Conservation (phyloP, 805 yeast species). For the Metschnikowia reukaufii region DNA sequence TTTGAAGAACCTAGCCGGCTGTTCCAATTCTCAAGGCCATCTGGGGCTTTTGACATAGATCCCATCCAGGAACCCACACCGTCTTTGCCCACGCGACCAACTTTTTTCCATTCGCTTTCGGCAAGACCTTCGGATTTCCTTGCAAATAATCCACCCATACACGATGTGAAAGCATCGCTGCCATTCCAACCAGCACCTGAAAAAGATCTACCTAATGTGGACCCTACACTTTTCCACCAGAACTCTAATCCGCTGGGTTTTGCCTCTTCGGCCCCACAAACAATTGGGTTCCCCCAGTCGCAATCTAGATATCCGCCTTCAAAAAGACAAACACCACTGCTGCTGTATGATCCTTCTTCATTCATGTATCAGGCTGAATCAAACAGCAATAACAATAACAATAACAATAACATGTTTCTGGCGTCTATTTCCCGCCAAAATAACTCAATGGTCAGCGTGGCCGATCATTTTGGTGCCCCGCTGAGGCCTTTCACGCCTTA, state of each 20-base stretch:
- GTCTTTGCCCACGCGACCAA: conserved; percentile 8
- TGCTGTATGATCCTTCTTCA: conserved; percentile 20
- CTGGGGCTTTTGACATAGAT: background rate
- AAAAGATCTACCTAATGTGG: conserved; percentile 6
- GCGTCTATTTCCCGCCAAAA: conserved; percentile 24
- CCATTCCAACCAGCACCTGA: conserved; percentile 9
- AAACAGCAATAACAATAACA: no score
- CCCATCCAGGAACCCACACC: conserved; percentile 3
- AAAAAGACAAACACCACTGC: conserved; percentile 18
- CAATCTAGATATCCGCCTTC: conserved; percentile 13
- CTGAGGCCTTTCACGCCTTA: conserved; percentile 22
- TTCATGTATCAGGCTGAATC: conserved; percentile 14
- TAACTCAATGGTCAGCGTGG: conserved; percentile 31
- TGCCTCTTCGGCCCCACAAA: conserved; percentile 12
- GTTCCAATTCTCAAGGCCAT: background rate
- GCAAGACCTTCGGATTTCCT: conserved; percentile 10
- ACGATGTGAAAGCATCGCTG: conserved; percentile 5
- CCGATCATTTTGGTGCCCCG: conserved; percentile 24
- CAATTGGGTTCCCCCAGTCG: conserved; percentile 8
- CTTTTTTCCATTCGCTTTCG: conserved; percentile 8
- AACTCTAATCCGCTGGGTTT: conserved; percentile 8
- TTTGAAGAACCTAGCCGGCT: conserved; percentile 16
- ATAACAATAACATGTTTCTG: conserved; percentile 11
- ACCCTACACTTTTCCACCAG: conserved; percentile 6
- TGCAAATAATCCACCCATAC: background rate